Base-by-base conservation (phyloP, 1,139 yeast species). In the Taphrina confusa region DNA sequence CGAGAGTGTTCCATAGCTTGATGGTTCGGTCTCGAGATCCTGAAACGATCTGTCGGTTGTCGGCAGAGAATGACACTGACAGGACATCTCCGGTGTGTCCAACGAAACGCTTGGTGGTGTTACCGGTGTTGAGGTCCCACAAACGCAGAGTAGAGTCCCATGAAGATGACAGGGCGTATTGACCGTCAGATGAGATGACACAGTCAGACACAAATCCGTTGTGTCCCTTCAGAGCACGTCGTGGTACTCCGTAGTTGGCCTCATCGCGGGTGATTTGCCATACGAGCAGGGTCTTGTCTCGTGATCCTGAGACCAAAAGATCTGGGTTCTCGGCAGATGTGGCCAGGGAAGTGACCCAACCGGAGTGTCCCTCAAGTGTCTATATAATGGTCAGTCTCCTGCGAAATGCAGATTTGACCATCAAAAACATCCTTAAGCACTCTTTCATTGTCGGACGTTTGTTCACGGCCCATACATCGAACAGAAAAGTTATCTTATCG, bases 101-200 rank as follows among this genome's bases (percentile, higher is more conserved):
- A 71, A 87, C 96, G 76, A 92, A 92, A 81, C 97, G 91, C 77
- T 83, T 84, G 79, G 90, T 82, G 75, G 92, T 85, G 79, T 85
- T 87, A 82, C 98, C 99, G 72, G 94, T 83, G 77, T 85, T 85
- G 74, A 92, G 83, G 78, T 89, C 92, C 99, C 99, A 92, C 76
- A 92, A 87, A 84, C 97, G 94, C 78, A 94, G 83, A 75, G 98
- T 91, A 82, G 87, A 89, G 78, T 92, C 98, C 99, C 99, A 92
- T 74, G 98, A 94, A 74, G 96, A 97, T 69, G 98, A 92, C 77
- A 92, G 82, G 75, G 97, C 98, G 82, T 85, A 92, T 75, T 87
- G 85, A 79, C 98, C 98, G 77, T 94, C 98, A 76, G 95, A 92
- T 68, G 98, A 89, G 80, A 92, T 87, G 76, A 95, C 88, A 77